Evolutionary conservation across 2,329 filamentous ascomycete genomes (phyloP).

Genomic region (Penicillium sp.): DNA sequence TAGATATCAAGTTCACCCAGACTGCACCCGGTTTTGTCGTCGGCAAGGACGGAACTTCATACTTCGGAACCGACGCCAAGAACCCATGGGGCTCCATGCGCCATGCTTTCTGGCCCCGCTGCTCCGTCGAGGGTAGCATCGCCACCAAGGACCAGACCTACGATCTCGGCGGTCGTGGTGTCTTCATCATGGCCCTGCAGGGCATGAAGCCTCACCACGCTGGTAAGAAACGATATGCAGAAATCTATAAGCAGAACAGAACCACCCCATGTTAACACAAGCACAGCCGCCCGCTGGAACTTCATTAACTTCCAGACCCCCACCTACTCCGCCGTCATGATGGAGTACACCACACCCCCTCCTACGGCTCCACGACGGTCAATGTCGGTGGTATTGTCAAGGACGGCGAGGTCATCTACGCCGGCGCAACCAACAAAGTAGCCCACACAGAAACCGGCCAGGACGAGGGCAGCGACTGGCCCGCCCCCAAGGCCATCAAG

Average conservation of each 20-base stretch:
- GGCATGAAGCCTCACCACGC: conserved; percentile 99
- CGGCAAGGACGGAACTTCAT: conserved; percentile 78
- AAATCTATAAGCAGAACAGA: neutral
- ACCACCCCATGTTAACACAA: neutral
- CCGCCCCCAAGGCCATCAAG: conserved; percentile 72
- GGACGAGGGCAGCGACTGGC: conserved; percentile 82
- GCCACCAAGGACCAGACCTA: conserved; percentile 77
- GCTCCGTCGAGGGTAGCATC: conserved; percentile 76
- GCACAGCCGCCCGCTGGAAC: conserved; percentile 76
- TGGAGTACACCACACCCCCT: conserved; percentile 96
- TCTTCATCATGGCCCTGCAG: conserved; percentile 84
- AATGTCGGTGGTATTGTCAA: conserved; percentile 78
- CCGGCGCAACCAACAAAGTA: conserved; percentile 63
- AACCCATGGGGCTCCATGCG: conserved; percentile 91
- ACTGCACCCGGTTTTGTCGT: conserved; percentile 76
- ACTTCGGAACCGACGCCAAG: conserved; percentile 79
- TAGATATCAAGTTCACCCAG: conserved; percentile 80
- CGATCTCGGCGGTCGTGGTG: conserved; percentile 74
- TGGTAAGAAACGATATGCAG: conserved; percentile 47
- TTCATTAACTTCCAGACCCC: conserved; percentile 89
- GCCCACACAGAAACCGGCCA: conserved; percentile 67
- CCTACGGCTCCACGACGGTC: conserved; percentile 82
- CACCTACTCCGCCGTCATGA: conserved; percentile 81
- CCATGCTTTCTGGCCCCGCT: conserved; percentile 93
- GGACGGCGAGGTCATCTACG: conserved; percentile 75